phyloP scores from a whole-genome alignment of 352 stramenopile genomes.

The Globisporangium sylvaticum region DNA sequence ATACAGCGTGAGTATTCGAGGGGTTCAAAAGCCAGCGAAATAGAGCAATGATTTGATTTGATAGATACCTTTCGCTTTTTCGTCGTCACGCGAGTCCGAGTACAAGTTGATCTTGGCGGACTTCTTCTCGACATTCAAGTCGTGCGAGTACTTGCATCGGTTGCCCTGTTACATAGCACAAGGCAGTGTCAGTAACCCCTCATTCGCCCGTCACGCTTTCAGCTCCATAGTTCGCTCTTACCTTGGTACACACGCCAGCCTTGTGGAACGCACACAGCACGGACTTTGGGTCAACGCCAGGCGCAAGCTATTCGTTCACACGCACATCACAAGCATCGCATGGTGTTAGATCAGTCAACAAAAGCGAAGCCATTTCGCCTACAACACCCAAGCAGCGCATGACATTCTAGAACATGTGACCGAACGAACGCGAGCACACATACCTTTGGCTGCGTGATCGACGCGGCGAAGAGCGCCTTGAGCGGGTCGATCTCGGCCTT shows the following conservation, averaged over 20 bases:
- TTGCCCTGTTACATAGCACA: conserved; percentile 40
- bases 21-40: not conserved
- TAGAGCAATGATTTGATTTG: not conserved
- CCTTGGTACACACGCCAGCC: conserved; percentile 83
- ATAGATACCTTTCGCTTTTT: conserved; percentile 45
- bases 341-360: not conserved
- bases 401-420: conserved; percentile 9
- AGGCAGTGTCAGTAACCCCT: not conserved
- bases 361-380: not conserved
- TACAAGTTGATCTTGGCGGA: conserved; percentile 89
- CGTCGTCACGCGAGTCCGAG: conserved; percentile 68
- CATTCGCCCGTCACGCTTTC: not conserved
- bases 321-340: not conserved
- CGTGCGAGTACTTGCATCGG: conserved; percentile 88
- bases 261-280: conserved; percentile 90
- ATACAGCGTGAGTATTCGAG: not conserved
- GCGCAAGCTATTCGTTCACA: conserved; percentile 55
- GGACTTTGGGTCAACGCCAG: conserved; percentile 86
- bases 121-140: conserved; percentile 86
- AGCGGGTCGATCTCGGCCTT: conserved; percentile 72
- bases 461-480: conserved; percentile 79
- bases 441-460: conserved; percentile 87
- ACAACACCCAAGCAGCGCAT: not conserved
- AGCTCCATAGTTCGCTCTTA: conserved; percentile 7
- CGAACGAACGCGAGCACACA: conserved; percentile 1